Evolutionary conservation across 805 yeast genomes (phyloP).

Genomic region (Debaryomyces tyrocola): DNA sequence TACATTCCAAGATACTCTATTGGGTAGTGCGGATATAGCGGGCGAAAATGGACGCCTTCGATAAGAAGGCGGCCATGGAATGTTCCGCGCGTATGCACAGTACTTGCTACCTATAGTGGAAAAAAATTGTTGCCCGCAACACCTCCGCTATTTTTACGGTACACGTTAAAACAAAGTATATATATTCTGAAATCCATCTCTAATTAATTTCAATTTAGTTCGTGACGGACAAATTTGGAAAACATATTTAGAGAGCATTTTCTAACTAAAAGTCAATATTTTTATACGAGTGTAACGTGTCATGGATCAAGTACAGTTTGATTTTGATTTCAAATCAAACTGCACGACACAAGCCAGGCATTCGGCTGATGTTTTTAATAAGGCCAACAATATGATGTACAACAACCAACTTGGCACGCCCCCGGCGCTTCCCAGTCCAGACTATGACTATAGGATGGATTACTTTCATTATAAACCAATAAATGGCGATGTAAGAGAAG

Average conservation of each 20-base stretch:
- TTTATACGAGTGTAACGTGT: too few species aligned
- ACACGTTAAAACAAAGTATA: too few species aligned
- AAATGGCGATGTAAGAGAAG: background rate
- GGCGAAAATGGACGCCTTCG: background rate
- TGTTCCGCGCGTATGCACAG: background rate
- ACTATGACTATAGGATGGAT: background rate
- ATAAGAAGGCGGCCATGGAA: background rate
- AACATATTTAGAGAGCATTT: too few species aligned
- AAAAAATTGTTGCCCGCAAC: background rate
- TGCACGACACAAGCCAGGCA: too few species aligned
- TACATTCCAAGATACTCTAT: too few species aligned
- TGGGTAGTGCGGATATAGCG: background rate
- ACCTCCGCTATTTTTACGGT: background rate
- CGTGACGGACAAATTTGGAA: too few species aligned
- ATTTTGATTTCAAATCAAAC: too few species aligned
- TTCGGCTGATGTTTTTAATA: too few species aligned
- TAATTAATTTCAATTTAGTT: too few species aligned
- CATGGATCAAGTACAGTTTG: too few species aligned
- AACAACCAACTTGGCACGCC: conserved; percentile 1
- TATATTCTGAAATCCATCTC: too few species aligned
- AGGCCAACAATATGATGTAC: background rate
- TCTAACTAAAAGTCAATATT: too few species aligned
- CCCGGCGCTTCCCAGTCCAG: background rate
- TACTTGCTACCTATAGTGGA: background rate
- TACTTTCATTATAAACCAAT: background rate